phyloP scores from a whole-genome alignment of 1,284 basidiomycete species.

The Pascua guehoae region DNA sequence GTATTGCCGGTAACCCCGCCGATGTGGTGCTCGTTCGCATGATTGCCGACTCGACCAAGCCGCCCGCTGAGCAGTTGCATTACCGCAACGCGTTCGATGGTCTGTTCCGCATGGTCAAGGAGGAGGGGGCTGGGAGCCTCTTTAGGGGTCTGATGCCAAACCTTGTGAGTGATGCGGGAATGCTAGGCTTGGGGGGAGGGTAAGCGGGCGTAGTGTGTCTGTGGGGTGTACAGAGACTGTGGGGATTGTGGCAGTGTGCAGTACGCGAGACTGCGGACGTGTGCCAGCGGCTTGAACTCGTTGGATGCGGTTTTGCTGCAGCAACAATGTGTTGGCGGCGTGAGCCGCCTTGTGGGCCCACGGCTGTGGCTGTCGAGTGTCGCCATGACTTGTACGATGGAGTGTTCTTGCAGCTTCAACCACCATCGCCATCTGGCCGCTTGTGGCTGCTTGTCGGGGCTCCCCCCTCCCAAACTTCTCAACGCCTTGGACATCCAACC shows the following conservation, averaged over 20 bases:
- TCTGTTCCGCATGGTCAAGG: constrained; percentile 49
- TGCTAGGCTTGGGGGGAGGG: no score
- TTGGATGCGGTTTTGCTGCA: not conserved
- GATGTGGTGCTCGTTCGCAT: constrained; percentile 39
- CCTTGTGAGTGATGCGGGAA: constrained; percentile 39
- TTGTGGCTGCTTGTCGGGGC: no score
- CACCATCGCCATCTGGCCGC: no score
- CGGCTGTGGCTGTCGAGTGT: no score
- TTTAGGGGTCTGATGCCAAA: constrained; percentile 54
- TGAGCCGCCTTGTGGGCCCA: no score
- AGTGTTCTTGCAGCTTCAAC: no score
- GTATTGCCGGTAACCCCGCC: constrained; percentile 46
- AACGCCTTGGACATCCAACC: no score
- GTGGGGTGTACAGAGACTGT: no score
- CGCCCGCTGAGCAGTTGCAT: constrained; percentile 32
- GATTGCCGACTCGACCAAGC: constrained; percentile 46
- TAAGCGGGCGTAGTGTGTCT: no score
- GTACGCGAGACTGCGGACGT: no score
- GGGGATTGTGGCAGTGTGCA: not conserved
- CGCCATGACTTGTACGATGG: no score
- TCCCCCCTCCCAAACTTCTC: no score
- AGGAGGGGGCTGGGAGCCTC: constrained; percentile 51
- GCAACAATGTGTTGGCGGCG: not conserved
- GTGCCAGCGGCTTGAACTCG: not conserved
- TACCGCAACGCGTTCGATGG: constrained; percentile 52